These are phyloP conservation scores for Oryza longistaminata DNA, from an alignment of 176 grass and related monocot genomes.

Conservation along the genomic window DNA sequence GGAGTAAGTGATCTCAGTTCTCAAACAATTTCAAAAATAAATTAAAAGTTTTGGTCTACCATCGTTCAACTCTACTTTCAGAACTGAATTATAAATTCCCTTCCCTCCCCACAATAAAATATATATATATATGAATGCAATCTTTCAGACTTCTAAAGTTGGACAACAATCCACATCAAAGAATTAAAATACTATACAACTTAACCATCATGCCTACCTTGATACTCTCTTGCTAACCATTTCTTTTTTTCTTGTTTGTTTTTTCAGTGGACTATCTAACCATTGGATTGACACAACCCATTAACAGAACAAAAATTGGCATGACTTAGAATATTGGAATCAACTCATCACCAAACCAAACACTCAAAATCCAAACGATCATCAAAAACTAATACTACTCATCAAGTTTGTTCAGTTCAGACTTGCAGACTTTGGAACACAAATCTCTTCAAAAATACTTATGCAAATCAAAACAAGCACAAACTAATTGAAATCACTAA, in stretches of 20 bases:
- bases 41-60: too few species aligned
- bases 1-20: too few species aligned
- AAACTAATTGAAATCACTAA: not conserved
- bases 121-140: not conserved
- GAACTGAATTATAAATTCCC: not conserved
- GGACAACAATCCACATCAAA: slow-evolving; percentile 46
- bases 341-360: not conserved
- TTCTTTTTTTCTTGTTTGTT: not conserved
- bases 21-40: not conserved
- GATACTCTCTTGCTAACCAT: slow-evolving; percentile 1
- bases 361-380: not conserved
- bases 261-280: not conserved
- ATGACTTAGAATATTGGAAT: not conserved
- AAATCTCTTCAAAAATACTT: not conserved
- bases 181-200: not conserved
- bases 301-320: not conserved
- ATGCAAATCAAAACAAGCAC: not conserved
- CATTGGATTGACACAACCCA: not conserved
- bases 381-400: not conserved
- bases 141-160: slow-evolving; percentile 19
- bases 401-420: not conserved
- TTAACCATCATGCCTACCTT: not conserved
- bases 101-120: not conserved
- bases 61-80: not conserved
- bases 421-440: too few species aligned